These are phyloP conservation scores for Ceraceosorus bombacis DNA, from an alignment of 1,284 basidiomycete species.

Conservation along the genomic window DNA sequence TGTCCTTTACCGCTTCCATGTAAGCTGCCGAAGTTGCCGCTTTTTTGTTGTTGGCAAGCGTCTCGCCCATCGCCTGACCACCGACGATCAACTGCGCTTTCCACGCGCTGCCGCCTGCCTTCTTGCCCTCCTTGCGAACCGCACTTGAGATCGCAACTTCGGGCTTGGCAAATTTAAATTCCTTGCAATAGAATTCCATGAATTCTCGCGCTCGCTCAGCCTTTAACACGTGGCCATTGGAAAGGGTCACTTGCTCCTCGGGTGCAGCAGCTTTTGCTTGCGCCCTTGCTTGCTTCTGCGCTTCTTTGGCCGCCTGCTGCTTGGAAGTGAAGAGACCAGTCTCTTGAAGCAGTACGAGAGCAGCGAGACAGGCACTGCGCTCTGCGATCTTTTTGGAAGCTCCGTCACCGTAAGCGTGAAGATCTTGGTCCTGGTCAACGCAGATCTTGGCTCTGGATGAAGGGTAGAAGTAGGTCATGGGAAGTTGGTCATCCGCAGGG, in stretches of 20 bases:
- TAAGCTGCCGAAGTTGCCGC: conserved; percentile 66
- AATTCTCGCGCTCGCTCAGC: conserved; percentile 77
- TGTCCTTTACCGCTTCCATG: conserved; percentile 77
- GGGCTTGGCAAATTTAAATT: conserved; percentile 71
- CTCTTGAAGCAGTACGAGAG: conserved; percentile 41
- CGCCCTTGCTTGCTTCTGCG: neutral
- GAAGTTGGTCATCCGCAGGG: no score
- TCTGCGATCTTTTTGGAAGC: conserved; percentile 64
- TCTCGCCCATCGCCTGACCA: conserved; percentile 72
- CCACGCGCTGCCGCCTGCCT: conserved; percentile 55
- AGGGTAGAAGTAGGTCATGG: neutral
- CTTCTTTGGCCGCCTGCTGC: conserved; percentile 4
- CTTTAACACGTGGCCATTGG: conserved; percentile 50
- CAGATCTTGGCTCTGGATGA: conserved; percentile 4
- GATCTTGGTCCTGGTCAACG: conserved; percentile 25
- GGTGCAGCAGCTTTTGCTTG: conserved; percentile 15
- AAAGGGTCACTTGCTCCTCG: conserved; percentile 12
- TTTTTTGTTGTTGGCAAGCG: conserved; percentile 67
- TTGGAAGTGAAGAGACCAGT: conserved; percentile 5
- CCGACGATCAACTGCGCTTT: conserved; percentile 75
- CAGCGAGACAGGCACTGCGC: conserved; percentile 15
- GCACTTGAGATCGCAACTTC: conserved; percentile 54
- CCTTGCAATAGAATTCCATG: conserved; percentile 88
- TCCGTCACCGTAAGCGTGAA: conserved; percentile 59
- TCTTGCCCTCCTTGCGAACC: neutral